Base-by-base conservation (phyloP, 1,284 basidiomycete genomes). In the Moesziomyces globuligerus region DNA sequence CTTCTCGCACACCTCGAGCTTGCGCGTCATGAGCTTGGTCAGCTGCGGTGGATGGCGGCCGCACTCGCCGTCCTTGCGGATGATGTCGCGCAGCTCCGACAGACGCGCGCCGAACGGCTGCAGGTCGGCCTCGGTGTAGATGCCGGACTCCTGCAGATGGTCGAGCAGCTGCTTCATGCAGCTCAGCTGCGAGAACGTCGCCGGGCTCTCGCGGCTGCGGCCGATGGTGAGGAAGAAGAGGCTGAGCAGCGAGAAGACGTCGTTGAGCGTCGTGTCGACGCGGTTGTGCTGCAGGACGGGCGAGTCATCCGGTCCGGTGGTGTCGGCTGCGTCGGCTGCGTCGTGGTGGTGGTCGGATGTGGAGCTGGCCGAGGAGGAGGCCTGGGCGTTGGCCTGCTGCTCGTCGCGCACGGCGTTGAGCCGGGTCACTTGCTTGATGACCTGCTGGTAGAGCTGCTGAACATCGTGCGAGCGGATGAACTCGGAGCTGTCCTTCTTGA, bases 391-490 rank as follows among this genome's bases (percentile, higher is more conserved):
- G 45, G 62, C 69, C 40, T 72, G 66, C 44, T 56, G 68, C 81
- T 81, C 82, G 78, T 96, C 92, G 57, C 95, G 89, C 49, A 97
- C 90, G 71, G 91, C 90, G 83, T 98, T 98, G 49, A 98, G 86
- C 78, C 89, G 92, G 26, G 91, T 94, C 59, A 98, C 94, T 87
- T 98, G 94, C 83, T 95, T 94, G 70, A 98, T 91, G 67, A 96
- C 92, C 7, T 90, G 88, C 75, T 93, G 91, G 86, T 98, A 98
- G 70, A 98, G 89, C 42, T 89, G 87, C 83, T 96, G 91, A 54
- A 98, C 95, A 86, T 95, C 95, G 71, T 91, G 90, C 3, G 92
- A 87, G 78, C 94, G 92, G 84, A 94, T 92, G 85, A 90, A 95
- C 74, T 92, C 88, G 74, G 88, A 88, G 77, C 91, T 87, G 85